Evolutionary conservation across 768 basidiomycete species (phyloP), one percentile per base, ranked within the genome.

Genomic region (Sutorius australiensis): DNA sequence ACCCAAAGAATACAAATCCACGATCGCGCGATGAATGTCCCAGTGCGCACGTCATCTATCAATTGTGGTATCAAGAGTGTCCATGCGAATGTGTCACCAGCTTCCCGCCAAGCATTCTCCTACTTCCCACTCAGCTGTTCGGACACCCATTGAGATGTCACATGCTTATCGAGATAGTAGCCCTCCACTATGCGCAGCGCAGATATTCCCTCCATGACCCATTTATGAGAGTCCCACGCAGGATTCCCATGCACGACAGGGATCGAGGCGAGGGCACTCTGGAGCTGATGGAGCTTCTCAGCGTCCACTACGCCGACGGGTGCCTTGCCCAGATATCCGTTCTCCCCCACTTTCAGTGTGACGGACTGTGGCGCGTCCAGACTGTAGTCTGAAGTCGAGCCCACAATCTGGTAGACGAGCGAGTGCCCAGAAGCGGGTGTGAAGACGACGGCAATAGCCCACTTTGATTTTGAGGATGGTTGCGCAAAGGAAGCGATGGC

Each of bases 341-440:
- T 67, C 41, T 68, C 67, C 34, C 69, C 69, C 39, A 50, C 59
- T 44, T 63, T 65, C 6, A 69, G 59, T 0, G 69, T 66, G 54
- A 71, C 67, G 1, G 68, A 69, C 52, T 70, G 68, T 1, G 68
- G 68, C 1, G 58, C 69, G 16, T 71, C 69, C 3, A 69, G 55
- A 27, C 57, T 54, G 46, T 66, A 71, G 59, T 69, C 63, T 36
- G 59, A n/a, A 24, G 50, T 16, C 0, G 65, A 61, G 28, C 69
- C 69, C 12, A 54, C 24, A 52, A 69, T 65, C 47, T 71, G 68
- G 52, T 69, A 69, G 13, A 69, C 46, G 48, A 69, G 57, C 0
- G 69, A 69, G 54, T 67, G 59, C 39, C 54, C 63, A 2, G 69
- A 62, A 36, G 64, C 42, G 10, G 68, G 48, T 0, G 69, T 54